phyloP scores from a whole-genome alignment of 371 early-diverging fungal genomes.

The Nematocida ausubeli region DNA sequence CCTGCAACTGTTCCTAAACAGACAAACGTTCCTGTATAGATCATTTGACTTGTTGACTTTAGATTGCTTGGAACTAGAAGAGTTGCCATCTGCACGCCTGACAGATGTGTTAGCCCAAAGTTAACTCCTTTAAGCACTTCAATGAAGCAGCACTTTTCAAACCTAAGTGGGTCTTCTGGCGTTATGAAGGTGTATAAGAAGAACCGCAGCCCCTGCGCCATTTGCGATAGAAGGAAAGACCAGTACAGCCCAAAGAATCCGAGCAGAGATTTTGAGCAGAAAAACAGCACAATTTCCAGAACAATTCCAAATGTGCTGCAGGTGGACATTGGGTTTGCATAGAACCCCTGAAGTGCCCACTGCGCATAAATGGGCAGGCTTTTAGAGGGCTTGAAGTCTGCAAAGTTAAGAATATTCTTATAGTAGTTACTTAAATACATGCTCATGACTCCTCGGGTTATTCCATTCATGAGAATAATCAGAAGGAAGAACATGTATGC shows the following conservation, averaged over 20 bases:
- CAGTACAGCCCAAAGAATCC: conserved; percentile 65
- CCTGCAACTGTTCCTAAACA: conserved; percentile 64
- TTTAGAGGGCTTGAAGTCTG: conserved; percentile 43
- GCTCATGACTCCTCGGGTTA: conserved; percentile 67
- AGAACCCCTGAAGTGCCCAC: conserved; percentile 35
- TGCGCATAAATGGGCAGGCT: conserved; percentile 48
- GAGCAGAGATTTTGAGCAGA: conserved; percentile 55
- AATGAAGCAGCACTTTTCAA: conserved; percentile 59
- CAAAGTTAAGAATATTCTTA: conserved; percentile 60
- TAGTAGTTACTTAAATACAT: conserved; percentile 65
- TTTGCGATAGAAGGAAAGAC: conserved; percentile 68
- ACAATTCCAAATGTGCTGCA: conserved; percentile 65
- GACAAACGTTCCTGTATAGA: conserved; percentile 67
- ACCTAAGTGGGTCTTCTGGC: conserved; percentile 47
- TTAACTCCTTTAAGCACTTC: conserved; percentile 69
- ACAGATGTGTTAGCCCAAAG: conserved; percentile 68
- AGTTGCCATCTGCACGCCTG: conserved; percentile 66
- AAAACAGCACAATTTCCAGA: conserved; percentile 67
- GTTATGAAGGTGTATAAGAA: conserved; percentile 57
- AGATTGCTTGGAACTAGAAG: conserved; percentile 65
- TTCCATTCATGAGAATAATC: conserved; percentile 69
- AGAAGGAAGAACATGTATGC: conserved; percentile 68
- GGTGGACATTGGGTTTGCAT: conserved; percentile 64
- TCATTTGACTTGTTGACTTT: conserved; percentile 67
- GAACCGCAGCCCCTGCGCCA: conserved; percentile 63